Conservation (phyloP, 495 filamentous ascomycete genomes). For the Aspergillus nidulans region DNA sequence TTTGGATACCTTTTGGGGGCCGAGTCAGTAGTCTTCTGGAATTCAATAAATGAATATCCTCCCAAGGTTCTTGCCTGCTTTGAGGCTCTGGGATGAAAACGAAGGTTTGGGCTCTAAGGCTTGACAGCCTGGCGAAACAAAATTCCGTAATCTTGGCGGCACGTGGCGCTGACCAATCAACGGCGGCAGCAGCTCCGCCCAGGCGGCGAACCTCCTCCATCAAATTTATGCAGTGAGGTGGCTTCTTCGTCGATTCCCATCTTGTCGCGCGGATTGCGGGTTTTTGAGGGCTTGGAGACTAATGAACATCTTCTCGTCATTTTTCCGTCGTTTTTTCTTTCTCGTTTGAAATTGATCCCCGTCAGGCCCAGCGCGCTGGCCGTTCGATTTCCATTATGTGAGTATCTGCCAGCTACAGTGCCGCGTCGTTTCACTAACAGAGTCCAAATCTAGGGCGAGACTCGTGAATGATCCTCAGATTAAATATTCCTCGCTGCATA, state of each 20-base stretch:
- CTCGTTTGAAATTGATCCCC: conserved; percentile 12
- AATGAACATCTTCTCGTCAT: conserved; percentile 13
- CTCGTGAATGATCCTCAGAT: conserved; percentile 92
- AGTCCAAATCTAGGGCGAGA: conserved; percentile 48
- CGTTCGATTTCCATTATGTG: conserved; percentile 37
- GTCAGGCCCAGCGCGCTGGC: conserved; percentile 33
- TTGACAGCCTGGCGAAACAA: conserved; percentile 13
- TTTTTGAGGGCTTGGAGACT: background rate
- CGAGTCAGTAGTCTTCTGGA: too few species aligned
- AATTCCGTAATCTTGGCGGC: conserved; percentile 15
- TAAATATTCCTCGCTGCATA: conserved; percentile 78
- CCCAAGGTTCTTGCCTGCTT: too few species aligned
- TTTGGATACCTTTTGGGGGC: too few species aligned
- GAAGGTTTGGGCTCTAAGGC: background rate
- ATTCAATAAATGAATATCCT: too few species aligned
- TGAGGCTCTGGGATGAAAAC: background rate
- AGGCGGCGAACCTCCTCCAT: conserved; percentile 35
- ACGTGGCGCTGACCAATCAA: conserved; percentile 24
- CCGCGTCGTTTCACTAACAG: conserved; percentile 18
- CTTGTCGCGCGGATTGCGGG: conserved; percentile 6
- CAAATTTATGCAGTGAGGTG: conserved; percentile 38
- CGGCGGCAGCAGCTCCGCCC: conserved; percentile 8
- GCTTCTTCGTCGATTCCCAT: conserved; percentile 32
- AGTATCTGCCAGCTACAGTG: conserved; percentile 13
- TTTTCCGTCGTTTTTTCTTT: conserved; percentile 28